phyloP scores from a whole-genome alignment of 371 early-diverging fungal species.

The Apophysomyces ossiformis region DNA sequence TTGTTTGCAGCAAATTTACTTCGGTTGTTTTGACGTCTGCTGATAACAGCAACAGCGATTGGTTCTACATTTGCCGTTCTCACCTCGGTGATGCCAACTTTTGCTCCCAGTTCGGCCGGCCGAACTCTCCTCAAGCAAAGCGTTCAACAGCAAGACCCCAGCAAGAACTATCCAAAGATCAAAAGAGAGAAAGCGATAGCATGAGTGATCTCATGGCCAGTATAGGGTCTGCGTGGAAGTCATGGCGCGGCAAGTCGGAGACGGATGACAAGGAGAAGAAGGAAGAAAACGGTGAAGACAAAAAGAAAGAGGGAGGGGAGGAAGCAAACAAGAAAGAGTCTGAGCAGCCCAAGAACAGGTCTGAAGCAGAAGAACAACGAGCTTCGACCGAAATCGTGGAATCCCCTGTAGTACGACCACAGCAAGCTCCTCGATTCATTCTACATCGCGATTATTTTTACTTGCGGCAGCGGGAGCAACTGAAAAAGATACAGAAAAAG shows the following conservation, averaged over 20 bases:
- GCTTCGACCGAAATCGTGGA: slow-evolving; percentile 9
- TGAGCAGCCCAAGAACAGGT: slow-evolving; percentile 18
- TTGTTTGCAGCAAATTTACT: slow-evolving; percentile 62
- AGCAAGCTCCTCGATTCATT: slow-evolving; percentile 36
- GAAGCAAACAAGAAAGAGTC: slow-evolving; percentile 23
- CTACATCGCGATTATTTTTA: slow-evolving; percentile 62
- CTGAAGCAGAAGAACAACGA: slow-evolving; percentile 18
- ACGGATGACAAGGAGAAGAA: slow-evolving; percentile 20
- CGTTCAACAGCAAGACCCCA: slow-evolving; percentile 20
- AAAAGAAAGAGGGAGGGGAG: slow-evolving; percentile 25
- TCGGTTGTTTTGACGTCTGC: slow-evolving; percentile 58
- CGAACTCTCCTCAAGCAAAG: slow-evolving; percentile 12
- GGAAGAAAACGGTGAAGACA: slow-evolving; percentile 17
- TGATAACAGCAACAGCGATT: slow-evolving; percentile 57
- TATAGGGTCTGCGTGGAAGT: slow-evolving; percentile 49
- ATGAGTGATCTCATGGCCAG: slow-evolving; percentile 44
- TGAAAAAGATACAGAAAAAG: slow-evolving; percentile 48
- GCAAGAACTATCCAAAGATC: slow-evolving; percentile 14
- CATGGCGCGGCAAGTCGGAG: slow-evolving; percentile 34
- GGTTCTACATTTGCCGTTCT: slow-evolving; percentile 58
- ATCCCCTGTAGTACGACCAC: slow-evolving; percentile 8
- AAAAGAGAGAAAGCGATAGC: slow-evolving; percentile 48
- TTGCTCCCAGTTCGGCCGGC: slow-evolving; percentile 36
- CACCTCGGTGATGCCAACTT: slow-evolving; percentile 53
- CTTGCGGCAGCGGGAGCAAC: slow-evolving; percentile 55